Evolutionary conservation across 2,329 filamentous ascomycete species (phyloP), one percentile per base, ranked within the genome.

Genomic region (Pleomassaria siparia): DNA sequence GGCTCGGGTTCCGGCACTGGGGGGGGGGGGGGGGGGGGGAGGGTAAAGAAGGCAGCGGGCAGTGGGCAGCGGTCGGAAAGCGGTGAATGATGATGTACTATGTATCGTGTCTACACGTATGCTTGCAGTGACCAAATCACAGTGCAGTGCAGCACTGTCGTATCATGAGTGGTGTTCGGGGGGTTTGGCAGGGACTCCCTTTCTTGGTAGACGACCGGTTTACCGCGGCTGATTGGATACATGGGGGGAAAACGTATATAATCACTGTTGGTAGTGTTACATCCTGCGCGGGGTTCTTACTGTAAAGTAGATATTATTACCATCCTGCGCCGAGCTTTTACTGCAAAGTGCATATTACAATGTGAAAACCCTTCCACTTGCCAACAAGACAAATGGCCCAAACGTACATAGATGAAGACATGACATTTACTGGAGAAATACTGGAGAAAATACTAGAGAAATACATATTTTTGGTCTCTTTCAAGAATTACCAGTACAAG

Each of bases 51-150:
- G n/a, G n/a, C n/a, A n/a, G n/a, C n/a, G n/a, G n/a, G n/a, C n/a
- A n/a, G n/a, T n/a, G n/a, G n/a, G n/a, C n/a, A n/a, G n/a, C 25
- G 25, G 25, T 26, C 25, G 25, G 25, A 15, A 24, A 37, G 26
- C 37, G 37, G 26, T 40, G 22, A 29, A 40, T 40, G 12, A 22
- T n/a, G n/a, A n/a, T n/a, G n/a, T n/a, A n/a, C n/a, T n/a, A n/a
- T n/a, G n/a, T n/a, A n/a, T n/a, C n/a, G n/a, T n/a, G n/a, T n/a
- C 16, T 35, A 9, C 13, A 7, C 15, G 21, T n/a, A 37, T 37
- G 33, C 33, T 11, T 7, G 6, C 7, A 37, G 21, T 9, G 33
- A 37, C n/a, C 13, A 37, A 18, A 24, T 37, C 21, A 24, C 30
- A 6, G n/a, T 24, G 24, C 24, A 40, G 36, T 24, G 15, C 7